A percentile compares a stretch with the other conserved stretches of the same genome.
Conservation (phyloP, 2,329 filamentous ascomycete genomes). For the Pseudogymnoascus sp. region DNA sequence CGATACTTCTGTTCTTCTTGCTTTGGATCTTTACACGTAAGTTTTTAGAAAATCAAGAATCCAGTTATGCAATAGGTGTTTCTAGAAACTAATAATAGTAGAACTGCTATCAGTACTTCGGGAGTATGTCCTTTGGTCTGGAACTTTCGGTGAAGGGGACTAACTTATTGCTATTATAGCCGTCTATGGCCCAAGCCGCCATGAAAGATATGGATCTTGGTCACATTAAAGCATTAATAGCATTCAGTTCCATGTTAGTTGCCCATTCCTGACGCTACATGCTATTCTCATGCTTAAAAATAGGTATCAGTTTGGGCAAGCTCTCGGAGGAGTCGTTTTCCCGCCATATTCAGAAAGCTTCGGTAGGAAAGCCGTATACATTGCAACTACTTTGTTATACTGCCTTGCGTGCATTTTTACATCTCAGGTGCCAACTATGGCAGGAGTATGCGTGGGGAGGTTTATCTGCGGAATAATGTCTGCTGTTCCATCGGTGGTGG, state of each 20-base stretch:
- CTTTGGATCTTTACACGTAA: slow-evolving; percentile 23
- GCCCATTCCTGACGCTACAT: slow-evolving; percentile 13
- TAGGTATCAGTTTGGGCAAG: slow-evolving; percentile 33
- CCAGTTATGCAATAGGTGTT: neutral
- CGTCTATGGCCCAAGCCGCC: slow-evolving; percentile 18
- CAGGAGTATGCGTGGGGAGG: slow-evolving; percentile 34
- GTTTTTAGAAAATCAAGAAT: neutral
- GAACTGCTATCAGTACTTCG: slow-evolving; percentile 19
- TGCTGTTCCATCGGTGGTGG: slow-evolving; percentile 40
- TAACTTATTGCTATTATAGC: slow-evolving; percentile 12
- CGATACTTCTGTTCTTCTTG: slow-evolving; percentile 15
- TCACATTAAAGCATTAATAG: slow-evolving; percentile 18
- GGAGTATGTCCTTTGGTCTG: slow-evolving; percentile 12
- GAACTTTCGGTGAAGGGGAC: neutral
- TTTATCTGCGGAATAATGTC: slow-evolving; percentile 38
- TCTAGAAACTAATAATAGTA: neutral
- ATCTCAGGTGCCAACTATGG: slow-evolving; percentile 30
- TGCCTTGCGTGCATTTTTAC: slow-evolving; percentile 32
- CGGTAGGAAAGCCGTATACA: slow-evolving; percentile 31
- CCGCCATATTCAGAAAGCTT: slow-evolving; percentile 34
- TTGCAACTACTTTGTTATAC: slow-evolving; percentile 29
- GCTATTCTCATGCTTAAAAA: neutral
- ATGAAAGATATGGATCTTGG: slow-evolving; percentile 16
- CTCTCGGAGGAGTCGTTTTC: slow-evolving; percentile 32
- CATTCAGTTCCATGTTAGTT: slow-evolving; percentile 15